A percentile compares a stretch with the other conserved stretches of the same genome.
These are phyloP conservation scores for Cutaneotrichosporon arboriforme DNA, from an alignment of 1,284 basidiomycete genomes.

Conservation along the genomic window DNA sequence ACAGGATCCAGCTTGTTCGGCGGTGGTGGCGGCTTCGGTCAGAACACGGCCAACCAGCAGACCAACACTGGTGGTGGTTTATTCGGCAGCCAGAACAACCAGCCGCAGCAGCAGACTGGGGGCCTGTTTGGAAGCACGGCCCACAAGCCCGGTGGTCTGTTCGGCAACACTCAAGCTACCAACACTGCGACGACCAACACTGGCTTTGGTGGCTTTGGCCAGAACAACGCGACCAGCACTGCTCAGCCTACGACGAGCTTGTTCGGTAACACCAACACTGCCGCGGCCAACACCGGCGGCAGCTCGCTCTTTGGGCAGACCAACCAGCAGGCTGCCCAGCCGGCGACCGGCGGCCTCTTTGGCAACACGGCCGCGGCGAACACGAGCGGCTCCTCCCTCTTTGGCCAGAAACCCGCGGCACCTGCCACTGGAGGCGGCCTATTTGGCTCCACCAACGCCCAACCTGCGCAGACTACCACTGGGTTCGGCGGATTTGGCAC, in stretches of 20 bases:
- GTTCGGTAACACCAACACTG: conserved; percentile 43
- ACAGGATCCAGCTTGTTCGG: conserved; percentile 31
- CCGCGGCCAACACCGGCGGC: conserved; percentile 29
- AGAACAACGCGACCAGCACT: conserved; percentile 20
- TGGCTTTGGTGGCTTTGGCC: conserved; percentile 25
- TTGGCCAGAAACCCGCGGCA: conserved; percentile 47
- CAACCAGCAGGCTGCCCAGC: conserved; percentile 16
- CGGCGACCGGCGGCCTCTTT: conserved; percentile 47
- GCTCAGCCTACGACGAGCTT: conserved; percentile 29
- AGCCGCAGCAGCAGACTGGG: conserved; percentile 25
- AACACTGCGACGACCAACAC: conserved; percentile 23
- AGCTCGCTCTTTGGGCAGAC: conserved; percentile 53
- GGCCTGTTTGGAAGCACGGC: conserved; percentile 41
- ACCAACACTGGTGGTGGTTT: conserved; percentile 23
- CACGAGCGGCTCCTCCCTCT: conserved; percentile 49
- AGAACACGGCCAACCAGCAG: conserved; percentile 42
- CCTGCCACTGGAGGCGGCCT: conserved; percentile 17
- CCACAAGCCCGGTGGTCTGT: conserved; percentile 37
- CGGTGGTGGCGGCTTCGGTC: conserved; percentile 25
- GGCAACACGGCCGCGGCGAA: conserved; percentile 28
- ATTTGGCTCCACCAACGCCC: conserved; percentile 29
- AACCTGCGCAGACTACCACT: conserved; percentile 8
- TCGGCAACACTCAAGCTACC: conserved; percentile 21
- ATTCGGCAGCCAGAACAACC: conserved; percentile 51
- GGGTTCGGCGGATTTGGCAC: conserved; percentile 31